Evolutionary conservation across 192 early-diverging fungal genomes (phyloP).

Genomic region (Gonapodya sp.): DNA sequence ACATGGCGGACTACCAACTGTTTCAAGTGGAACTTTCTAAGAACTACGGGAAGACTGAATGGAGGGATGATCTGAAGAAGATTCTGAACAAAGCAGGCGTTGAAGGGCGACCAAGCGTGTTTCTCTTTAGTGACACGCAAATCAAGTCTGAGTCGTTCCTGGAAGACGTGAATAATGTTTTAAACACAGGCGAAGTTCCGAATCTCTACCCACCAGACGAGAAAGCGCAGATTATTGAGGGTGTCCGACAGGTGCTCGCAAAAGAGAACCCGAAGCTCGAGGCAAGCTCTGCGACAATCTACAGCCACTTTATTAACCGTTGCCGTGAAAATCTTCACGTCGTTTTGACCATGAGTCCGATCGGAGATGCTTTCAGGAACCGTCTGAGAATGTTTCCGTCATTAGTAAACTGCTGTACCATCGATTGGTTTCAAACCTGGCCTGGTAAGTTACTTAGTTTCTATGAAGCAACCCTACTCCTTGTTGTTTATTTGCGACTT

Average conservation of each 20-base stretch:
- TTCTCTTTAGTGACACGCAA: slow-evolving; percentile 52
- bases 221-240: slow-evolving; percentile 48
- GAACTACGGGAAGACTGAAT: slow-evolving; percentile 40
- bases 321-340: slow-evolving; percentile 50
- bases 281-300: slow-evolving; percentile 32
- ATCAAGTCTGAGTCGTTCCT: slow-evolving; percentile 51
- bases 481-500: not conserved
- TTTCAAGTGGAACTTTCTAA: slow-evolving; percentile 50
- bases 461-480: not conserved
- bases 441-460: slow-evolving; percentile 15
- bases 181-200: slow-evolving; percentile 50
- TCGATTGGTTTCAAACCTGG: slow-evolving; percentile 55
- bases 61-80: slow-evolving; percentile 54
- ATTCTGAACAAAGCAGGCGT: slow-evolving; percentile 41
- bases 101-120: slow-evolving; percentile 38
- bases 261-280: slow-evolving; percentile 19
- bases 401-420: slow-evolving; percentile 51
- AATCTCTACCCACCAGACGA: slow-evolving; percentile 47
- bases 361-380: slow-evolving; percentile 49
- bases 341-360: slow-evolving; percentile 44
- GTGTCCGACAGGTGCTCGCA: slow-evolving; percentile 31
- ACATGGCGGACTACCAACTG: slow-evolving; percentile 47
- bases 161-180: slow-evolving; percentile 52
- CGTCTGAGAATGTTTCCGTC: slow-evolving; percentile 46
- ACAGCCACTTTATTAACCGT: slow-evolving; percentile 36